Percentiles rank a stretch among this genome's conserved stretches.
phyloP scores from a whole-genome alignment of 768 basidiomycete genomes.

The Hypholoma fasciculare region DNA sequence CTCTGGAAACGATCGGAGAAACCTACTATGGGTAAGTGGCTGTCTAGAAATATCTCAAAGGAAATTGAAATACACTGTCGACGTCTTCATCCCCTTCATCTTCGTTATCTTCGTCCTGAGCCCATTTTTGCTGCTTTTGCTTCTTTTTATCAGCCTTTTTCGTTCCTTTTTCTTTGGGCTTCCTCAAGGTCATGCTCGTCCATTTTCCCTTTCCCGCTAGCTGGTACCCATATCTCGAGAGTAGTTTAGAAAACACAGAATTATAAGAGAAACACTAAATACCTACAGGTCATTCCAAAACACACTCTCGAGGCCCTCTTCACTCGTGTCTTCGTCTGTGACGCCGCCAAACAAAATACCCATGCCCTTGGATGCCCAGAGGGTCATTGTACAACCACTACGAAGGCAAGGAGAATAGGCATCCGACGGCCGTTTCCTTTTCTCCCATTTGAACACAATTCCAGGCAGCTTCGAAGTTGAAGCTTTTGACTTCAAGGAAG shows the following conservation, averaged over 20 bases:
- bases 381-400: slow-evolving; percentile 85
- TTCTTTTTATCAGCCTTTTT: slow-evolving; percentile 44
- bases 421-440: slow-evolving; percentile 67
- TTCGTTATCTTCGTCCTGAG: slow-evolving; percentile 19
- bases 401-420: slow-evolving; percentile 72
- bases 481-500: slow-evolving; percentile 29
- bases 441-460: slow-evolving; percentile 79
- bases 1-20: neutral
- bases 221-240: slow-evolving; percentile 73
- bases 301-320: slow-evolving; percentile 80
- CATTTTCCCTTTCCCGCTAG: slow-evolving; percentile 73
- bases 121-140: slow-evolving; percentile 13
- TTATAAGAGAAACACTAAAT: neutral
- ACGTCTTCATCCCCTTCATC: slow-evolving; percentile 12
- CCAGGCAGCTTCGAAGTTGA: slow-evolving; percentile 32
- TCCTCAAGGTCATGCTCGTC: slow-evolving; percentile 76
- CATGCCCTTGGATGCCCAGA: slow-evolving; percentile 67
- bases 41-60: neutral
- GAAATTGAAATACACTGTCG: neutral
- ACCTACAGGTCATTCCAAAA: slow-evolving; percentile 88
- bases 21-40: neutral
- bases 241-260: neutral
- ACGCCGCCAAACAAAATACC: slow-evolving; percentile 89
- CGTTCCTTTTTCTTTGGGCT: slow-evolving; percentile 57
- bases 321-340: slow-evolving; percentile 81